Conservation (phyloP, 192 early-diverging fungal genomes). For the Chytriomyces sp. region DNA sequence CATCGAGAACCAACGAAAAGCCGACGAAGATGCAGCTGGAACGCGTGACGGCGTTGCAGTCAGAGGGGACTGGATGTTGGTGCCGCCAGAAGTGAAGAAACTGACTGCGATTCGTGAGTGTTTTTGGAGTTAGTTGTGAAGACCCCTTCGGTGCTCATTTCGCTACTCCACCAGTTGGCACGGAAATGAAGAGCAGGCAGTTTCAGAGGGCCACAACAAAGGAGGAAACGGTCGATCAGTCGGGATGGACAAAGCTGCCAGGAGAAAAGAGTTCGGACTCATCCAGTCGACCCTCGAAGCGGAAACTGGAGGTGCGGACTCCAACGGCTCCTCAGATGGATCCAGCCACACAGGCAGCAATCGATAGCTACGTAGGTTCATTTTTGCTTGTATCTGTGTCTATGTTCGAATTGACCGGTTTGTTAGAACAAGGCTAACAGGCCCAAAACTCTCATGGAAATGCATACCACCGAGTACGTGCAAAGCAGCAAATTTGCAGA, state of each 20-base stretch:
- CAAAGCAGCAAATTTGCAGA: slow-evolving; percentile 25
- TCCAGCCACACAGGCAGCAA: not conserved
- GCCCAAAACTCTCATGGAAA: slow-evolving; percentile 38
- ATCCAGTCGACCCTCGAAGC: not conserved
- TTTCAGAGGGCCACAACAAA: slow-evolving; percentile 24
- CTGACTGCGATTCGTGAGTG: slow-evolving; percentile 26
- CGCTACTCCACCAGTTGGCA: slow-evolving; percentile 18
- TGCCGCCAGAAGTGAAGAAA: slow-evolving; percentile 37
- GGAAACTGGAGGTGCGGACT: not conserved
- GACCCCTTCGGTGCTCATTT: not conserved
- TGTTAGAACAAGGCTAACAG: slow-evolving; percentile 29
- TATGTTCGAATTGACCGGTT: not conserved
- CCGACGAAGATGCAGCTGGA: not conserved
- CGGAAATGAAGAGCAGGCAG: slow-evolving; percentile 37
- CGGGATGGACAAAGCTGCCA: slow-evolving; percentile 31
- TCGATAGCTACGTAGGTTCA: slow-evolving; percentile 10
- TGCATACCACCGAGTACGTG: slow-evolving; percentile 31
- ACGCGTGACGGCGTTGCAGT: not conserved
- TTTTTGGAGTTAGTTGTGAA: not conserved
- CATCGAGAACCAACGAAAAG: not conserved
- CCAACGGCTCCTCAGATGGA: not conserved
- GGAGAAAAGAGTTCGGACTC: slow-evolving; percentile 16
- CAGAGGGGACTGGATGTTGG: slow-evolving; percentile 38
- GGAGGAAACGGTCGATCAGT: slow-evolving; percentile 28
- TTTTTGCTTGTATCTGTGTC: not conserved